Conservation (phyloP, 192 early-diverging fungal species). For the Coemansia sp. region DNA sequence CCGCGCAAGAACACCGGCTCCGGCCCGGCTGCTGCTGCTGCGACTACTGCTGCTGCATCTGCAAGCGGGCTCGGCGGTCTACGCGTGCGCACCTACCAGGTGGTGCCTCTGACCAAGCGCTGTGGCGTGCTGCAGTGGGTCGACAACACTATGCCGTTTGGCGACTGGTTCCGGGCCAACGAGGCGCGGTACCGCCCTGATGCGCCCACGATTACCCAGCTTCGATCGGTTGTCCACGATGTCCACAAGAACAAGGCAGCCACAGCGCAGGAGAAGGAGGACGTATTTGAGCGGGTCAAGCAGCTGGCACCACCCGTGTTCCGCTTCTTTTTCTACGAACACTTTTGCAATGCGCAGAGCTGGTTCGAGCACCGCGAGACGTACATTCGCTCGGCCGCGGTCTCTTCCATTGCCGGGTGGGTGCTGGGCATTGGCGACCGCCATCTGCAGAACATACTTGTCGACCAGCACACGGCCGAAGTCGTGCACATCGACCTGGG, state of each 20-base stretch:
- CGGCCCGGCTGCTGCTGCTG: not conserved
- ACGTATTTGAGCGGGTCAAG: constrained; percentile 51
- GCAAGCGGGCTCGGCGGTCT: constrained; percentile 40
- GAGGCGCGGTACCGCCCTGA: constrained; percentile 50
- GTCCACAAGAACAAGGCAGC: constrained; percentile 36
- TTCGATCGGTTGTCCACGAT: constrained; percentile 23
- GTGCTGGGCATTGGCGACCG: constrained; percentile 91
- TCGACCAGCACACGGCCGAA: constrained; percentile 76
- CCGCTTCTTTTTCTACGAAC: constrained; percentile 72
- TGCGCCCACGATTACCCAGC: constrained; percentile 32
- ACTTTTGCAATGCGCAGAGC: constrained; percentile 59
- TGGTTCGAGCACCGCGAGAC: constrained; percentile 70
- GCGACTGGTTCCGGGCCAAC: constrained; percentile 64
- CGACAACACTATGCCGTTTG: constrained; percentile 62
- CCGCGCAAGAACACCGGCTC: not conserved
- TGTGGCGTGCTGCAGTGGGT: constrained; percentile 97
- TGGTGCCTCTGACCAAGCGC: constrained; percentile 83
- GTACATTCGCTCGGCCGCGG: constrained; percentile 78
- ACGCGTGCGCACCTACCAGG: constrained; percentile 57
- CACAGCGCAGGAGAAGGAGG: constrained; percentile 53
- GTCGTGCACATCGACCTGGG: constrained; percentile 95
- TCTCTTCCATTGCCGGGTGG: constrained; percentile 81
- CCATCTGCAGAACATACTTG: constrained; percentile 87
- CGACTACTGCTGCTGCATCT: no score
- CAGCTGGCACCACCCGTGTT: constrained; percentile 54